Evolutionary conservation across 345 rosid genomes (phyloP).

Genomic region (Combretum micranthum): DNA sequence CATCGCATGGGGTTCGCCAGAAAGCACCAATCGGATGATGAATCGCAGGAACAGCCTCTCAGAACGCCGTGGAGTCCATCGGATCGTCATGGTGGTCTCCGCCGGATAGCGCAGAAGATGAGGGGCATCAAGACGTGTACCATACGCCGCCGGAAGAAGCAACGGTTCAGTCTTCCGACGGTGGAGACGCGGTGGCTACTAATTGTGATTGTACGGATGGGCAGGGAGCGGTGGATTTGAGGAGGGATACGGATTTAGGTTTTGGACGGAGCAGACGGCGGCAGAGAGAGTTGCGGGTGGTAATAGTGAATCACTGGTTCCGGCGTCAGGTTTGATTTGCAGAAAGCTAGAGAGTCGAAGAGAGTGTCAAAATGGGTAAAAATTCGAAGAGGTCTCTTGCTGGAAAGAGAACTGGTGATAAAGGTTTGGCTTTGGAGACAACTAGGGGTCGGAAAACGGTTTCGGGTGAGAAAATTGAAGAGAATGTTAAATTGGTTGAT

Average conservation of each 20-base stretch:
- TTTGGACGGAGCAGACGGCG: neutral
- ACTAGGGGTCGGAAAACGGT: neutral
- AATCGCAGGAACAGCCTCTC: neutral
- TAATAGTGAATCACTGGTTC: slow-evolving; percentile 5
- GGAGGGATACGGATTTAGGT: slow-evolving; percentile 34
- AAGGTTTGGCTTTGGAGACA: neutral
- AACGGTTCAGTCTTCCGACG: slow-evolving; percentile 3
- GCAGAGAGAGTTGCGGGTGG: slow-evolving; percentile 21
- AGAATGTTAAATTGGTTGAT: too few relatives aligned
- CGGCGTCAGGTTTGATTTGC: slow-evolving; percentile 11
- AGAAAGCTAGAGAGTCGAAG: slow-evolving; percentile 12
- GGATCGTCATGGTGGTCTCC: slow-evolving; percentile 32
- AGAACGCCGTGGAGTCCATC: slow-evolving; percentile 19
- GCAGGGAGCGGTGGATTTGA: slow-evolving; percentile 24
- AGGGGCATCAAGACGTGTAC: slow-evolving; percentile 14
- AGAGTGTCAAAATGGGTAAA: slow-evolving; percentile 5
- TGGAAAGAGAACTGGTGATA: neutral
- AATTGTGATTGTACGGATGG: slow-evolving; percentile 2
- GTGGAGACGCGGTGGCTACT: slow-evolving; percentile 2
- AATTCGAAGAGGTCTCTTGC: neutral
- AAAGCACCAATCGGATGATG: slow-evolving; percentile 10
- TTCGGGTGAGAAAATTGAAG: too few relatives aligned
- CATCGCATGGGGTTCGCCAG: slow-evolving; percentile 9
- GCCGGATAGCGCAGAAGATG: slow-evolving; percentile 13
- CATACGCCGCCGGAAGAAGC: slow-evolving; percentile 19